Conservation (phyloP, 2,329 filamentous ascomycete genomes). For the Dothistroma septosporum region DNA sequence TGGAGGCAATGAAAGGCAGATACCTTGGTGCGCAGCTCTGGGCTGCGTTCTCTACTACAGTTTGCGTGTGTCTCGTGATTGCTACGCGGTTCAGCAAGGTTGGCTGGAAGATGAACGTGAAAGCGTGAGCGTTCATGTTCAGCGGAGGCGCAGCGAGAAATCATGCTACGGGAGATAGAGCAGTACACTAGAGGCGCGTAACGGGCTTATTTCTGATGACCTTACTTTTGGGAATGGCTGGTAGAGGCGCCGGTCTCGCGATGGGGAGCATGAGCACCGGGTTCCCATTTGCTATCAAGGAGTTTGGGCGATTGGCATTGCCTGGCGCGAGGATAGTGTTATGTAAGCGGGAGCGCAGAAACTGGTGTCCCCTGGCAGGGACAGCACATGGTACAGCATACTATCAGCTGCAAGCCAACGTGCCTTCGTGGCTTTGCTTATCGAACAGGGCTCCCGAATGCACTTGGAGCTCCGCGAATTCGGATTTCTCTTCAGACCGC, state of each 20-base stretch:
- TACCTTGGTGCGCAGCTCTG: slow-evolving; percentile 45
- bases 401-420: neutral
- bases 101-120: slow-evolving; percentile 24
- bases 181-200: neutral
- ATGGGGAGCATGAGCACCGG: no score
- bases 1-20: slow-evolving; percentile 37
- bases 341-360: neutral
- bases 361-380: neutral
- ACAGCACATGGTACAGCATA: neutral
- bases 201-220: neutral
- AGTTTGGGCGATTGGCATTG: no score
- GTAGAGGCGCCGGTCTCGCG: no score
- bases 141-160: no score
- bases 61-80: slow-evolving; percentile 20
- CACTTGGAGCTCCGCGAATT: neutral
- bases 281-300: no score
- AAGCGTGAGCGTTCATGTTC: slow-evolving; percentile 6
- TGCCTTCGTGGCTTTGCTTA: neutral
- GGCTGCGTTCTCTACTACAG: slow-evolving; percentile 31
- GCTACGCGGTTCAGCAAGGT: slow-evolving; percentile 25
- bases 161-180: neutral
- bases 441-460: neutral
- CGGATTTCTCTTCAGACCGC: neutral
- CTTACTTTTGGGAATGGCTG: no score
- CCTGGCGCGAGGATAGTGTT: neutral